These are phyloP conservation scores for Carallia pectinifolia DNA, from an alignment of 345 rosid species.

Conservation along the genomic window DNA sequence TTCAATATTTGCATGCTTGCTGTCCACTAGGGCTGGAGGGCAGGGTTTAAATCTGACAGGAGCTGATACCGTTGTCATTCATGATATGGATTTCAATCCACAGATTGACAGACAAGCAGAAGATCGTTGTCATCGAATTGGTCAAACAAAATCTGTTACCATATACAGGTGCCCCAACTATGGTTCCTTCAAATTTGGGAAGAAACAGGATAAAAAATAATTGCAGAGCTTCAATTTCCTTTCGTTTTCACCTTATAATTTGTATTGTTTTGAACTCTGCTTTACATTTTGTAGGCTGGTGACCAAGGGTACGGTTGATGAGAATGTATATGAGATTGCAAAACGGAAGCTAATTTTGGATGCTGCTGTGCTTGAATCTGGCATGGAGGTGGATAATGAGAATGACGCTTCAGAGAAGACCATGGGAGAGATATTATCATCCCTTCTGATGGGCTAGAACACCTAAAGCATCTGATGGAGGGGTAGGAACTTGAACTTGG, in stretches of 20 bases:
- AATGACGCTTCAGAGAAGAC: constrained; percentile 66
- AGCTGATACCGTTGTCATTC: constrained; percentile 85
- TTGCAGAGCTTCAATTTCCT: too few species aligned
- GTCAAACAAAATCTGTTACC: constrained; percentile 89
- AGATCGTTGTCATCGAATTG: constrained; percentile 94
- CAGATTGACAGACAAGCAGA: constrained; percentile 96
- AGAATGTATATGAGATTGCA: constrained; percentile 89
- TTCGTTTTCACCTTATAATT: not conserved
- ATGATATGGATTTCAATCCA: constrained; percentile 96
- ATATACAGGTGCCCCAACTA: constrained; percentile 64
- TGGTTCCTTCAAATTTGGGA: too few species aligned
- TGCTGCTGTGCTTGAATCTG: constrained; percentile 90
- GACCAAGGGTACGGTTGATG: constrained; percentile 87
- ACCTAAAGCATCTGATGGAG: not conserved
- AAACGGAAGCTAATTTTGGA: constrained; percentile 78
- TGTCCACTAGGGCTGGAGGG: constrained; percentile 93
- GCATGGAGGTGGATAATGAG: constrained; percentile 54
- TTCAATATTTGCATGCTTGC: constrained; percentile 78
- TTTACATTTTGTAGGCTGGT: constrained; percentile 55
- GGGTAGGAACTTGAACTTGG: not conserved
- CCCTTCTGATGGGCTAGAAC: constrained; percentile 51
- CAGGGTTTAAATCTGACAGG: constrained; percentile 95
- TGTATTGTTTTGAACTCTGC: constrained; percentile 3
- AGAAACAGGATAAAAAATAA: too few species aligned
- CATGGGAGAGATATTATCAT: constrained; percentile 86